Evolutionary conservation across 2,329 filamentous ascomycete genomes (phyloP), one percentile per base, ranked within the genome.

Genomic region (Fusarium lyarnte): DNA sequence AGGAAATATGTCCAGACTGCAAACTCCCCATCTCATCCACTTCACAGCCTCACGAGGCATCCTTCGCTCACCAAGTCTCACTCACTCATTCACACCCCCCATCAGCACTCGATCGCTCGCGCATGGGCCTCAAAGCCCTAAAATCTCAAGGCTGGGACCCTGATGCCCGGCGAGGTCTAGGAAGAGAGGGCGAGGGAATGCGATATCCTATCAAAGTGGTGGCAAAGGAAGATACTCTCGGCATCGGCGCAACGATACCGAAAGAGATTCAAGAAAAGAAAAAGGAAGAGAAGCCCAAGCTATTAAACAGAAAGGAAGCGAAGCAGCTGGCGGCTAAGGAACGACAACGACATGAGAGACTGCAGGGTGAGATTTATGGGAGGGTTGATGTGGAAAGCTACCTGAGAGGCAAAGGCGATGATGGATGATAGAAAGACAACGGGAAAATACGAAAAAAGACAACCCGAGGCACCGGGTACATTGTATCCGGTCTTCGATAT

Each of bases 371-470:
- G 82, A 92, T 97, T 70, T 95, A 93, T 81, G 87, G 89, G 25
- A 91, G 89, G 73, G 88, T 92, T n/a, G 92, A 95, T 73, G 84
- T 97, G 60, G 89, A 94, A 76, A 89, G 87, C 77, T 96, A 97
- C 79, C 81, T 97, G 23, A 88, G 90, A 51, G 81, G 81, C 6
- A 71, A 78, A 63, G 77, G 79, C 42, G 70, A 59, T 9, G 76
- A 78, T 16, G 74, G 70, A 65, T 74, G 19, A 43, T 17, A 23
- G 4, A 11, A 33, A 39, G 13, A 9, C 35, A 36, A 47, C 6
- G 42, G n/a, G 52, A 5, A 39, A 45, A 39, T 29, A 55, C 10
- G 21, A n/a, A 19, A 19, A 29, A 67, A 29, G 23, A 53, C 17
- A 27, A 29, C 17, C 25, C 29, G 42, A 66, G 31, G 6, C 25